Evolutionary conservation across 169 alveolate species (phyloP).

Genomic region (Eimeria sp.): DNA sequence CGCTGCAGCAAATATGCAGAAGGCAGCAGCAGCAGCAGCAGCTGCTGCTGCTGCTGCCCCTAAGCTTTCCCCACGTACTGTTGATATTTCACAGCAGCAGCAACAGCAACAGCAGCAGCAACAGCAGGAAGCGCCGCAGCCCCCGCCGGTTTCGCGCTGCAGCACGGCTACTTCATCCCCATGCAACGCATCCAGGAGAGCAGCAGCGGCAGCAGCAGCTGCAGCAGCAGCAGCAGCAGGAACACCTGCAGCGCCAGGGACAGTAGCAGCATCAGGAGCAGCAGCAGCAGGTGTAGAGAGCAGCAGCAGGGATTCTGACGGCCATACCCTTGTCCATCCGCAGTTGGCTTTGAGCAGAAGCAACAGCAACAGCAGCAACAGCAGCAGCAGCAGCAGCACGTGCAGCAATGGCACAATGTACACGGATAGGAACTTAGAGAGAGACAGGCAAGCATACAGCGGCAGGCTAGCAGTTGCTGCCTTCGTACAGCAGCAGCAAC

Average conservation of each 20-base stretch:
- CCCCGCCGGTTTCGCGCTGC: conserved; percentile 60
- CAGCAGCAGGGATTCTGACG: not conserved
- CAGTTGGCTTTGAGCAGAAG: conserved; percentile 2
- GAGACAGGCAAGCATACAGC: conserved; percentile 49
- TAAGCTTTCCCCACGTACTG: too few species aligned
- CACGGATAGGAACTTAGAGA: not conserved
- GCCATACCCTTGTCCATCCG: not conserved
- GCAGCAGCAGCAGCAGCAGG: conserved; percentile 4
- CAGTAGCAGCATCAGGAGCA: conserved; percentile 34
- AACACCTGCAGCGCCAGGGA: not conserved
- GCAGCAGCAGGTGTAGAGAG: not conserved
- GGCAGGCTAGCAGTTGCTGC: conserved; percentile 20
- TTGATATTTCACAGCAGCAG: conserved; percentile 16
- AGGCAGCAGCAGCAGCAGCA: conserved; percentile 47
- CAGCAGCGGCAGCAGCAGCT: conserved; percentile 25
- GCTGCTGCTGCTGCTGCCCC: conserved; percentile 2
- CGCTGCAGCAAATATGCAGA: conserved; percentile 21
- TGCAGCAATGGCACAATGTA: conserved; percentile 20
- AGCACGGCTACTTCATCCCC: conserved; percentile 61
- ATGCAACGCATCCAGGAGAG: conserved; percentile 13
- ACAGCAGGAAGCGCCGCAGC: conserved; percentile 41
- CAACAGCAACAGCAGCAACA: conserved; percentile 39
- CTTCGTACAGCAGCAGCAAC: conserved; percentile 48
- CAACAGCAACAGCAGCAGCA: conserved; percentile 63
- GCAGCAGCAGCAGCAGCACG: conserved; percentile 50